These are phyloP conservation scores for Colletotrichum nymphaeae DNA, from an alignment of 2,329 filamentous ascomycete genomes.

Conservation along the genomic window DNA sequence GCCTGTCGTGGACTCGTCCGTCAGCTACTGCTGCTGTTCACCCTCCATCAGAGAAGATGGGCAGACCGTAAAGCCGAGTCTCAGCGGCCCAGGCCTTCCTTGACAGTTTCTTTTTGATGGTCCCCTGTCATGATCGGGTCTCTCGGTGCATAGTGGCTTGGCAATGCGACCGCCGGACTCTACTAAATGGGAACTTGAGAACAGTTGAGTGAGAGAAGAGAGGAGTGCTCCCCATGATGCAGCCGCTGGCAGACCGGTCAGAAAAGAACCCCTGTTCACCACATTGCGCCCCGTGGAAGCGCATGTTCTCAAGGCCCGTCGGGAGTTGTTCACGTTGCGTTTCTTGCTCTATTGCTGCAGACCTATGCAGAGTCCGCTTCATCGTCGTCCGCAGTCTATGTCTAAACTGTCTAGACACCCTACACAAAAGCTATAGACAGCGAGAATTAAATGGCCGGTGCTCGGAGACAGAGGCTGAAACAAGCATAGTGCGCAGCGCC, in stretches of 20 bases:
- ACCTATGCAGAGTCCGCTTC: not conserved
- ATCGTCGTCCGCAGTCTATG: not conserved
- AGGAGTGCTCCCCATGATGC: not conserved
- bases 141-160: constrained; percentile 27
- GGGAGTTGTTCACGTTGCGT: not conserved
- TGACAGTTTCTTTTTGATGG: not conserved
- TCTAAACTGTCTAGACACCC: too few species aligned
- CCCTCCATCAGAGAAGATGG: not conserved
- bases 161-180: constrained; percentile 3
- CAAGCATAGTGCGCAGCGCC: constrained; percentile 22
- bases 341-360: not conserved
- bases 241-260: constrained; percentile 10
- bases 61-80: not conserved
- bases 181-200: not conserved
- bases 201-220: not conserved
- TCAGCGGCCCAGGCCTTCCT: constrained; percentile 1
- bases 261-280: constrained; percentile 1
- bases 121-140: constrained; percentile 18
- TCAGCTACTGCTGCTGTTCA: not conserved
- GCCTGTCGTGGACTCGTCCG: constrained; percentile 17
- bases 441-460: not conserved
- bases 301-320: not conserved
- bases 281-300: not conserved
- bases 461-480: constrained; percentile 22
- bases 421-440: not conserved